Evolutionary conservation across 441 rosid species (phyloP).

Genomic region (Aleurites moluccanus): DNA sequence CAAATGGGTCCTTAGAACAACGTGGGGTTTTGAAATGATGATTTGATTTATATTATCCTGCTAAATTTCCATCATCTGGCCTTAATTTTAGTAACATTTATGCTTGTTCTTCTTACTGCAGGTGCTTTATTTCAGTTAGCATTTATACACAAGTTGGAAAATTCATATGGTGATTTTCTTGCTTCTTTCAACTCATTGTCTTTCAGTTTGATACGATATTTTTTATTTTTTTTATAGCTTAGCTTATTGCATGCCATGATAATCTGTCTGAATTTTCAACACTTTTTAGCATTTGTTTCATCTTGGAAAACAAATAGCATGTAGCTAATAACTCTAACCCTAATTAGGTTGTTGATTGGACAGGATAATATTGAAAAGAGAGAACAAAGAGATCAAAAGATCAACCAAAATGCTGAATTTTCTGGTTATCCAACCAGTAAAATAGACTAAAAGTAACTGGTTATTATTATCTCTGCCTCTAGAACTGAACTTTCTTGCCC

Average conservation of each 20-base stretch:
- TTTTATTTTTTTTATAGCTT: no score
- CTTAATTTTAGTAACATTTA: no score
- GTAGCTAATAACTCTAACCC: neutral
- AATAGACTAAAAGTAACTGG: neutral
- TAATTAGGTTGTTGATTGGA: no score
- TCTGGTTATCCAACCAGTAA: neutral
- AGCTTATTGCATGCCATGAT: no score
- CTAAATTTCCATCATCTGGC: no score
- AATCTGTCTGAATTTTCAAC: neutral
- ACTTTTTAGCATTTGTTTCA: neutral
- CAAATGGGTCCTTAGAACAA: neutral
- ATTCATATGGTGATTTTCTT: constrained; percentile 55
- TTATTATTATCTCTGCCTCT: neutral
- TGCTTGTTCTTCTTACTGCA: constrained; percentile 43
- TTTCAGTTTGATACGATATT: neutral
- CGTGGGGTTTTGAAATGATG: no score
- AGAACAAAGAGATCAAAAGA: neutral
- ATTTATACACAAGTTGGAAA: constrained; percentile 65
- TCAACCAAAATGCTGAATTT: neutral
- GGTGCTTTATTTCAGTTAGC: constrained; percentile 87
- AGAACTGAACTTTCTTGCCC: neutral
- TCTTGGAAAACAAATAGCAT: neutral
- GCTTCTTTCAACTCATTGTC: neutral
- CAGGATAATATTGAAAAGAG: neutral
- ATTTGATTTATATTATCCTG: no score